Evolutionary conservation across 768 basidiomycete species (phyloP), one percentile per base, ranked within the genome.

Genomic region (Mycena rosella): DNA sequence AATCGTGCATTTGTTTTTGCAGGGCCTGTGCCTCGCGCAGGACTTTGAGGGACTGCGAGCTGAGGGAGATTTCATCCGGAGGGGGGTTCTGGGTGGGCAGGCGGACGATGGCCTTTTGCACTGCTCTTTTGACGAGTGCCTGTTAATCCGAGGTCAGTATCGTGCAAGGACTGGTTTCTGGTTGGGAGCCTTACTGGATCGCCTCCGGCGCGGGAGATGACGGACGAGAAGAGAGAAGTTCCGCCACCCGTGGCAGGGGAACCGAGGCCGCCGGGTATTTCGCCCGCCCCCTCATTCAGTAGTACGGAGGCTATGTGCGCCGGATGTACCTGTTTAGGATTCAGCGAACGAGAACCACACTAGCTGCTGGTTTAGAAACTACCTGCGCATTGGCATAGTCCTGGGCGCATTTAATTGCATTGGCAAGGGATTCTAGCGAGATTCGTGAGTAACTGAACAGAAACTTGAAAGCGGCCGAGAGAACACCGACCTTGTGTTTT

Each of bases 1-100:
- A 91, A 77, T 96, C 96, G 75, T 92, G 91, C 91, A 92, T 92
- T 7, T 84, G 91, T 83, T 94, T 95, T 75, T 92, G 92, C 27
- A 93, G 79, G 15, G 82, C 86, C 67, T 66, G 90, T 0, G 95
- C 95, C 67, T 93, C 91, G 14, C 89, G 87, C 34, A 97, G 79
- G 47, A 95, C 85, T 74, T 90, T 88, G 65, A 86, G 74, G 6
- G 86, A 74, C 11, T 87, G 80, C 2, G 86, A 80, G 32, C 89
- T 87, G 56, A 95, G 77, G 2, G 89, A 82, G 6, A 89, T 83
- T 52, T 96, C 95, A 56, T 95, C 92, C 0, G 97, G 97, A 10
- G 95, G 84, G 26, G 98, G 97, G 29, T 85, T 87, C 77, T 96
- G 95, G 2, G 91, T 84, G 3, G 96, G 96, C 3, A 96, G 80